Percentiles rank a stretch among this genome's conserved stretches.
Evolutionary conservation across 257 asterid genomes (phyloP).

Genomic region (Ajuga chamaepitys): DNA sequence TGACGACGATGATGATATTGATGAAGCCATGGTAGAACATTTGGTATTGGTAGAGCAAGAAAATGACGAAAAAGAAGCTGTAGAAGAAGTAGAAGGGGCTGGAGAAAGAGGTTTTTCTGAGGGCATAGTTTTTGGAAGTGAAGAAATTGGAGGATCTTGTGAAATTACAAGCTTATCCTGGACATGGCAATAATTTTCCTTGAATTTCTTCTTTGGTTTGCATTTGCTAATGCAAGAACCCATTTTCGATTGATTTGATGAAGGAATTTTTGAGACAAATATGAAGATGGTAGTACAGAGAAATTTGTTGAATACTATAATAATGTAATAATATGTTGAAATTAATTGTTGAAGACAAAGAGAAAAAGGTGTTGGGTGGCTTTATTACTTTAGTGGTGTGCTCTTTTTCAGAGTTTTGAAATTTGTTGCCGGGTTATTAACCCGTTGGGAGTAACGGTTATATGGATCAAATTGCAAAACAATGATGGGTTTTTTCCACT

Average conservation of each 20-base stretch:
- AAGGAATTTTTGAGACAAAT: background rate
- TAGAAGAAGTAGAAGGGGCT: slow-evolving; percentile 32
- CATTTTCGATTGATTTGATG: slow-evolving; percentile 26
- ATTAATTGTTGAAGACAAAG: slow-evolving; percentile 24
- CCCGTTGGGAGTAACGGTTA: slow-evolving; percentile 63
- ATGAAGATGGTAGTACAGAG: background rate
- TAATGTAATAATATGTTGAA: slow-evolving; percentile 9
- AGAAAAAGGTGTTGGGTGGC: slow-evolving; percentile 18
- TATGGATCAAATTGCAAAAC: slow-evolving; percentile 15
- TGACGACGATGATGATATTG: slow-evolving; percentile 12
- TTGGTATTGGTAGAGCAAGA: slow-evolving; percentile 31
- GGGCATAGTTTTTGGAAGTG: slow-evolving; percentile 14
- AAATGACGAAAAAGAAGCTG: slow-evolving; percentile 34
- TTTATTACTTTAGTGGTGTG: slow-evolving; percentile 26
- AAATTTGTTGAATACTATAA: background rate
- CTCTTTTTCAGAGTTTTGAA: slow-evolving; percentile 37
- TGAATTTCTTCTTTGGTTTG: slow-evolving; percentile 38
- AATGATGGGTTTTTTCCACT: slow-evolving; percentile 15
- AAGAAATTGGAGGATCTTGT: slow-evolving; percentile 35
- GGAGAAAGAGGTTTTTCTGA: slow-evolving; percentile 31
- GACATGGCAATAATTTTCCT: slow-evolving; percentile 26
- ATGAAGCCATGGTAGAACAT: slow-evolving; percentile 18
- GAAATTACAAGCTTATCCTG: slow-evolving; percentile 62
- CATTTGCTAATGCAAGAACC: slow-evolving; percentile 89
- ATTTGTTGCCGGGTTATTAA: slow-evolving; percentile 39